Evolutionary conservation across 106 monocot genomes (phyloP), one percentile per base, ranked within the genome.

Genomic region (Dioscorea zingiberensis): DNA sequence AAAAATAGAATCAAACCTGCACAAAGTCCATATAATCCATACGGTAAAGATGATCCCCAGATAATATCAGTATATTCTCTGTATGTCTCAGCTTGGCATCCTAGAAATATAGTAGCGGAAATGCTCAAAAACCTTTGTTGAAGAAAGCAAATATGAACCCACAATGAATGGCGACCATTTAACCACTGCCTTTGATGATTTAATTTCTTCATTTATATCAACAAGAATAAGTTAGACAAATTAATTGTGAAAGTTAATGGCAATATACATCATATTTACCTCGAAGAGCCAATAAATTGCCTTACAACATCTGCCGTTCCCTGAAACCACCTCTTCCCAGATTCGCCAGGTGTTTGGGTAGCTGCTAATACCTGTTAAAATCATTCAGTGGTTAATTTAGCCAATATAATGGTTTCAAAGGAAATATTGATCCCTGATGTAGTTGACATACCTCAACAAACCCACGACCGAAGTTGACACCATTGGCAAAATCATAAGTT

Each of bases 291-390:
- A 91, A 72, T 71, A 72, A 91, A 91, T 66, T 84, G 86, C 54
- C 91, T 80, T 15, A 91, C 86, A 60, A 86, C 91, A 74, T 91
- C 91, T 47, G 91, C 91, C 49, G 91, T 91, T 64, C 91, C 87
- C 63, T 87, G 86, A 63, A 86, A 91, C 91, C 91, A 91, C n/a
- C 78, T 84, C 71, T 71, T 84, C 58, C 87, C 87, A 25, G 69
- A 73, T 71, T 90, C 78, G 30, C 90, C 90, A 30, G 85, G 74
- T 49, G 85, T 85, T 62, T 90, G 90, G 22, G 90, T 87, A 16
- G 91, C 86, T 12, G 86, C 91, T 44, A 91, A 61, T 13, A 90
- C 77, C 85, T 90, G 54, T 13, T 2, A 18, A 15, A 12, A 27
- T 27, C 15, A 25, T 8, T 8, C 7, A 47, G 7, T 7, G 13